Base-by-base conservation (phyloP, 1,139 yeast species). In the Nakaseomyces sp. region DNA sequence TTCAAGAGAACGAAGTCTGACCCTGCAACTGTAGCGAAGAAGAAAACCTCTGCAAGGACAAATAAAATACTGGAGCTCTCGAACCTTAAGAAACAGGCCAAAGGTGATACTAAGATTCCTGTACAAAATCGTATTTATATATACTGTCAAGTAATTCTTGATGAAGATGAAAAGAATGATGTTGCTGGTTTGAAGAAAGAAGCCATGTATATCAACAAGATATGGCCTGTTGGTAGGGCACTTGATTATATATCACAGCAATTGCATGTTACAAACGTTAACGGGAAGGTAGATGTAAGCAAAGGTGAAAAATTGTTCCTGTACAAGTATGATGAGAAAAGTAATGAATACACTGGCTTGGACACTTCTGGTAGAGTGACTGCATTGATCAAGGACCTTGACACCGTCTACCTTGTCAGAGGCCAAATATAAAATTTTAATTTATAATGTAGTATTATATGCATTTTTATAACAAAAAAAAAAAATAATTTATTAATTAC, bases 211-310 rank as follows among this genome's bases (percentile, higher is more conserved):
- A 52, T 60, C 13, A 63, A 64, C 38, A 59, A 60, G 33, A 54
- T 60, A 3, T 81, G 91, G 86, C 81, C 86, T 0, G 71, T 85
- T 6, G 97, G 97, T 0, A 70, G 85, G 50, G 81, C 81, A 2
- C 64, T 87, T 40, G 97, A 89, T 60, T 72, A 73, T 33, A 71
- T 83, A 10, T 78, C 89, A 4, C 73, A 71, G 26, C 59, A 66
- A 29, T 61, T 82, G 45, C 71, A 69, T 42, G 71, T 84, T 17
- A 67, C 68, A 36, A 84, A 84, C 60, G 16, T 22, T 2, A 82
- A 82, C 56, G 71, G 74, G 1, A 69, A 63, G 22, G 72, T 73
- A 24, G 52, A 46, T 10, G 41, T 58, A 1, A 38, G 43, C 5
- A 38, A 45, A 8, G 45, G 49, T 12, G 63, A 64, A 39, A 61